Base-by-base conservation (phyloP, 2,329 filamentous ascomycete species). In the Fusarium circinatum region DNA sequence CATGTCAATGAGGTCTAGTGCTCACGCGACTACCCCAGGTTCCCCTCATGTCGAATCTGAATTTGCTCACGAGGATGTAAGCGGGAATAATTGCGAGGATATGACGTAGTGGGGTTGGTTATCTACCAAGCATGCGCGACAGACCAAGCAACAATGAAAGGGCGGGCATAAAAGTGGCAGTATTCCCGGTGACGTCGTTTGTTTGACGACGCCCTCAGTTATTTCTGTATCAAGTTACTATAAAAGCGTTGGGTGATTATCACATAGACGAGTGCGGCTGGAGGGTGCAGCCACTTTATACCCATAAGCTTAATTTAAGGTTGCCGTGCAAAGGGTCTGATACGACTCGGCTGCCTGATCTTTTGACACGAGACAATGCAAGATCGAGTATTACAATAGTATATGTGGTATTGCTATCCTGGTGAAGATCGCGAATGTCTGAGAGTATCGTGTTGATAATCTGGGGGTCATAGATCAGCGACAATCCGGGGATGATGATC, bases 291-390 rank as follows among this genome's bases (percentile, higher is more conserved):
- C 34, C 36, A 48, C 6, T 28, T 51, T 36, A 39, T 11, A 13
- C 11, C 39, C 34, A 26, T 68, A 68, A 68, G 65, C 65, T 67
- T 68, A 67, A 67, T 61, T 67, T 67, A 68, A 67, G 62, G 62
- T 68, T 67, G 32, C n/a, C 24, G 13, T 22, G n/a, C 1, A 51
- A 38, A 15, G 17, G 14, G 28, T 32, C 22, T 20, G 22, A 68
- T 54, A 20, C 4, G 4, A 54, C 30, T 32, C 11, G 18, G 28
- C 18, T 28, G 41, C 30, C 34, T 45, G 8, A 17, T 52, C 6
- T 24, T 34, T 65, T 42, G 2, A 6, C 28, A n/a, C 6, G 12
- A 22, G 15, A 47, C 15, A 42, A 62, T 32, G 51, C 17, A 28
- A 45, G 32, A 45, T 39, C 22, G 1, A 44, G 38, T 49, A 14